Conservation (phyloP, 2,329 filamentous ascomycete genomes). For the Zasmidium cellare region DNA sequence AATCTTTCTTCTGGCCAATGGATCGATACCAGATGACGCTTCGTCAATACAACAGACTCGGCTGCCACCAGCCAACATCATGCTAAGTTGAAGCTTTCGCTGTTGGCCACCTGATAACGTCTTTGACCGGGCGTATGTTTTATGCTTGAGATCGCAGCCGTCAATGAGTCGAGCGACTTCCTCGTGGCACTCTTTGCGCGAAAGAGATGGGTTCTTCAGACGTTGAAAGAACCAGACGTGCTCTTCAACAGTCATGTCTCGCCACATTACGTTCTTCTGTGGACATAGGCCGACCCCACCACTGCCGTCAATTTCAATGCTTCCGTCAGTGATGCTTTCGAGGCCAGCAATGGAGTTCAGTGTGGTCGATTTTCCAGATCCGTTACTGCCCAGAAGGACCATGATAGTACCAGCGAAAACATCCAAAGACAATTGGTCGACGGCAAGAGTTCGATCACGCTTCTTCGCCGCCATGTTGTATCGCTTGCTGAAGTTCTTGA, state of each 20-base stretch:
- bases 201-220: constrained; percentile 57
- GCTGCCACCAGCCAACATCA: constrained; percentile 85
- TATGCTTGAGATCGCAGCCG: constrained; percentile 71
- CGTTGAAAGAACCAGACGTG: constrained; percentile 82
- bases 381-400: constrained; percentile 72
- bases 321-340: constrained; percentile 72
- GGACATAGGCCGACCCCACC: constrained; percentile 84
- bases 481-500: constrained; percentile 22
- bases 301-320: constrained; percentile 73
- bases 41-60: constrained; percentile 87
- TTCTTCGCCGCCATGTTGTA: constrained; percentile 19
- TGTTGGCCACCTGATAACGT: constrained; percentile 88
- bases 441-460: constrained; percentile 18
- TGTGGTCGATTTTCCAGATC: constrained; percentile 86
- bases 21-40: constrained; percentile 82
- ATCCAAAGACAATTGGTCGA: constrained; percentile 20
- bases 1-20: constrained; percentile 78
- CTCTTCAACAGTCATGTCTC: constrained; percentile 80
- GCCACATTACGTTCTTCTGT: constrained; percentile 93
- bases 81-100: constrained; percentile 81
- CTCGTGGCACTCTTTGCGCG: constrained; percentile 55
- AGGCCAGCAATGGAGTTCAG: constrained; percentile 84
- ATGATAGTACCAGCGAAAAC: constrained; percentile 20
- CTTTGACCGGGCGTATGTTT: constrained; percentile 67
- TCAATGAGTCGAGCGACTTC: constrained; percentile 63